A percentile compares a stretch with the other conserved stretches of the same genome.
These are phyloP conservation scores for Pseudoneurospora amorphoporcata DNA, from an alignment of 495 filamentous ascomycete species.

Conservation along the genomic window DNA sequence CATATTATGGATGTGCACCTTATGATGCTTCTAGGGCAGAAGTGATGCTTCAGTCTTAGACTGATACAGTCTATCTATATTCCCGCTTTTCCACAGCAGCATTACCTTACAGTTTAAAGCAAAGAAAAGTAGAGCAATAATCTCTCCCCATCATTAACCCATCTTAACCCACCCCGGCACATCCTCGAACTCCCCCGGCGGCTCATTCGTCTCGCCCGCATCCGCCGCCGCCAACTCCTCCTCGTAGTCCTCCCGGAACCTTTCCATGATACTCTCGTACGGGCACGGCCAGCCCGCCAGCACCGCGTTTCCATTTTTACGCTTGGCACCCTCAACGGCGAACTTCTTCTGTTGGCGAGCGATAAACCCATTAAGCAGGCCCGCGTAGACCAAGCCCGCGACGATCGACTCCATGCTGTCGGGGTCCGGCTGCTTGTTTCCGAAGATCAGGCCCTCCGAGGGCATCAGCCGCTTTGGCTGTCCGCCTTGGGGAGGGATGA, in stretches of 20 bases:
- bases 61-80: neutral
- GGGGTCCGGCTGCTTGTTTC: conserved; percentile 45
- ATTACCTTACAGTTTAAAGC: neutral
- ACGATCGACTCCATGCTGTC: conserved; percentile 69
- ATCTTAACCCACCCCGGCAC: conserved; percentile 28
- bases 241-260: conserved; percentile 21
- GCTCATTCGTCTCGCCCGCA: conserved; percentile 11
- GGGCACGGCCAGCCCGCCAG: conserved; percentile 34
- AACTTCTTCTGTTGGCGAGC: conserved; percentile 65
- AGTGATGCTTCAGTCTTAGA: neutral
- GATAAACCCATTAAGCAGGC: conserved; percentile 78
- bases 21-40: neutral
- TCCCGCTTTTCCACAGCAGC: neutral
- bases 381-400: conserved; percentile 67
- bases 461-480: conserved; percentile 37
- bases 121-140: neutral
- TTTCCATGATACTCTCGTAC: conserved; percentile 19
- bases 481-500: conserved; percentile 34
- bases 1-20: neutral
- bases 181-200: conserved; percentile 22
- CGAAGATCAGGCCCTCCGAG: conserved; percentile 38
- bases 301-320: conserved; percentile 37
- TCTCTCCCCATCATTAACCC: neutral
- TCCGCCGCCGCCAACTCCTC: conserved; percentile 16
- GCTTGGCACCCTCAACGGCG: conserved; percentile 70